Evolutionary conservation across 2,329 filamentous ascomycete genomes (phyloP), one percentile per base, ranked within the genome.

Genomic region (Hypoxylon sp.): DNA sequence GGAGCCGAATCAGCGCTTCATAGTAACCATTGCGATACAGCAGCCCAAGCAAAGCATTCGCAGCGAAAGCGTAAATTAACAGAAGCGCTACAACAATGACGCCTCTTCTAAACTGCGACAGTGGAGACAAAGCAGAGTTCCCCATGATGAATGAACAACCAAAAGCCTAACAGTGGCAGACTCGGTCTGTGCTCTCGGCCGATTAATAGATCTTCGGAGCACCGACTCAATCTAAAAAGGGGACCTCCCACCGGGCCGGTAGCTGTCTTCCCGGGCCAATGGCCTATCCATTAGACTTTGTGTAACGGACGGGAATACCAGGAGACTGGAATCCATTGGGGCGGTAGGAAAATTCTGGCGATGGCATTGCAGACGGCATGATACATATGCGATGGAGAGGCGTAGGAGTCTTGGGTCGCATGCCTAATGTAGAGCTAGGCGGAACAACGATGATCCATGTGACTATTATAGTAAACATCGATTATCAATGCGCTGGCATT

Each of bases 21-120:
- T 67, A 65, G 50, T 67, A 71, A 29, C 69, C 69, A 62, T 64
- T 68, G 8, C 69, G 65, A 54, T 57, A 71, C 15, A 71, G 37
- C 10, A 67, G 39, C 7, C 69, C 69, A 47, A 67, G 65, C 13
- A 71, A 42, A 4, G 69, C 62, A 39, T 55, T 66, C 8, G 57
- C 56, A 2, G 56, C 69, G 42, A 71, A 69, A 6, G 54, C 53
- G 53, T 71, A 68, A 10, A 63, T 44, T 15, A 68, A 62, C 10
- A 66, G 17, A 29, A 71, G 60, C 37, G 50, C 52, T 19, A 62
- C 59, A 7, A 66, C 59, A 17, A 68, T 53, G n/a, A 65, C 35
- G 13, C 42, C 31, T n/a, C 50, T 62, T 60, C 64, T 70, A 46
- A 51, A 29, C 13, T n/a, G 48, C 39, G 62, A 17, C 13, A 37